Conservation (phyloP, 805 yeast species). For the Babjeviella inositovora region DNA sequence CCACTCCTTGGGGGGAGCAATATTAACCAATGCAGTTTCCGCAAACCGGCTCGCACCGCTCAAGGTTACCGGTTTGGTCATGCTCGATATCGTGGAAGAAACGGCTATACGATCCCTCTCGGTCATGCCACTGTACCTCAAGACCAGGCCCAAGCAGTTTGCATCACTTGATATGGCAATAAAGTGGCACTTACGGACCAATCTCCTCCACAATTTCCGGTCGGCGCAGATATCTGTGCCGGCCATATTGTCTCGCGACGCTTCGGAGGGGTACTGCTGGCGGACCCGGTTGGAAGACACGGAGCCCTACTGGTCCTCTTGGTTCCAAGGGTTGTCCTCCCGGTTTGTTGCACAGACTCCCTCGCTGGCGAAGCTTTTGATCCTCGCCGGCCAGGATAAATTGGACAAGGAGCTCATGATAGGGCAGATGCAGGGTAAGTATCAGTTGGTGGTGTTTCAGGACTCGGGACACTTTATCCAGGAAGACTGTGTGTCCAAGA, state of each 20-base stretch:
- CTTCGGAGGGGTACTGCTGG: slow-evolving; percentile 27
- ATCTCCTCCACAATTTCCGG: slow-evolving; percentile 31
- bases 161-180: slow-evolving; percentile 39
- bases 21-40: slow-evolving; percentile 38
- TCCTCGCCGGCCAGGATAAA: slow-evolving; percentile 81
- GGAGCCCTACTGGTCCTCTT: slow-evolving; percentile 55
- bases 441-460: slow-evolving; percentile 71
- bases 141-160: slow-evolving; percentile 50
- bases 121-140: slow-evolving; percentile 53
- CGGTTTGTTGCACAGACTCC: slow-evolving; percentile 20
- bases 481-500: slow-evolving; percentile 68
- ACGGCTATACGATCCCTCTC: slow-evolving; percentile 60
- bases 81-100: slow-evolving; percentile 91
- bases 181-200: slow-evolving; percentile 62
- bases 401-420: slow-evolving; percentile 75
- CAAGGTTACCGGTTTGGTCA: slow-evolving; percentile 42
- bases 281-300: slow-evolving; percentile 46
- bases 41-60: slow-evolving; percentile 5
- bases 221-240: slow-evolving; percentile 78
- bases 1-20: slow-evolving; percentile 88
- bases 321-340: slow-evolving; percentile 65
- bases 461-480: slow-evolving; percentile 91
- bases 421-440: slow-evolving; percentile 98
- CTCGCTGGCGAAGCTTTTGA: slow-evolving; percentile 44
- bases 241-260: slow-evolving; percentile 22